These are phyloP conservation scores for Cystobasidium ongulense DNA, from an alignment of 768 basidiomycete genomes.

Conservation along the genomic window DNA sequence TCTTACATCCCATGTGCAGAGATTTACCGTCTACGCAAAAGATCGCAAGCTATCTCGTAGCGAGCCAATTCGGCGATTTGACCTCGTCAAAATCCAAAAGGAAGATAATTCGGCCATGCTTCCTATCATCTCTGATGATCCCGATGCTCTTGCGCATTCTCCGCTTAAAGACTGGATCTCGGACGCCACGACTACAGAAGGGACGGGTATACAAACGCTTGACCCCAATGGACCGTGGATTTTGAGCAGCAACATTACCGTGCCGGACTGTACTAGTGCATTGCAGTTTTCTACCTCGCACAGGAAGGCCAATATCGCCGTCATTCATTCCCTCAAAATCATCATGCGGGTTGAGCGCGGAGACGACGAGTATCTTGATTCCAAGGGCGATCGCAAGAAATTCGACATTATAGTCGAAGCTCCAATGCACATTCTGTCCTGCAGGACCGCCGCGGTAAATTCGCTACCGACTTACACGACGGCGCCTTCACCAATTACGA, in stretches of 20 bases:
- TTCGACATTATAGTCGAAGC: slow-evolving; percentile 70
- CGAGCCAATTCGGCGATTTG: slow-evolving; percentile 57
- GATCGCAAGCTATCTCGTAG: slow-evolving; percentile 61
- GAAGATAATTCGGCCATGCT: slow-evolving; percentile 60
- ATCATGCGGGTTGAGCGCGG: slow-evolving; percentile 74
- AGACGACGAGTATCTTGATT: slow-evolving; percentile 58
- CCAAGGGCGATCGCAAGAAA: slow-evolving; percentile 66
- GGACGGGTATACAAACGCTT: slow-evolving; percentile 48
- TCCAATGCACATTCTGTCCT: slow-evolving; percentile 25
- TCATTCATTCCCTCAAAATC: slow-evolving; percentile 70
- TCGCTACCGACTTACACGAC: slow-evolving; percentile 24
- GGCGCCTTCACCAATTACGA: neutral
- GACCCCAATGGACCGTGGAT: slow-evolving; percentile 69
- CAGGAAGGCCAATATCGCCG: slow-evolving; percentile 61
- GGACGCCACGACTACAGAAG: slow-evolving; percentile 53
- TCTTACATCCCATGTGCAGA: slow-evolving; percentile 39
- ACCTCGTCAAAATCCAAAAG: slow-evolving; percentile 58
- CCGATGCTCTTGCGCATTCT: slow-evolving; percentile 56
- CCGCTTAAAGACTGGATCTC: slow-evolving; percentile 53
- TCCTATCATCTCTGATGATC: slow-evolving; percentile 65
- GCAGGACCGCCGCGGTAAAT: slow-evolving; percentile 14
- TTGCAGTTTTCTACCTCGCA: slow-evolving; percentile 76
- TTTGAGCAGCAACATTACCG: slow-evolving; percentile 59
- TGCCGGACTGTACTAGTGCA: slow-evolving; percentile 54
- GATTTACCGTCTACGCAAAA: slow-evolving; percentile 68